A percentile compares a stretch with the other conserved stretches of the same genome.
Conservation (phyloP, 2,329 filamentous ascomycete genomes). For the Dactylellina leptospora region DNA sequence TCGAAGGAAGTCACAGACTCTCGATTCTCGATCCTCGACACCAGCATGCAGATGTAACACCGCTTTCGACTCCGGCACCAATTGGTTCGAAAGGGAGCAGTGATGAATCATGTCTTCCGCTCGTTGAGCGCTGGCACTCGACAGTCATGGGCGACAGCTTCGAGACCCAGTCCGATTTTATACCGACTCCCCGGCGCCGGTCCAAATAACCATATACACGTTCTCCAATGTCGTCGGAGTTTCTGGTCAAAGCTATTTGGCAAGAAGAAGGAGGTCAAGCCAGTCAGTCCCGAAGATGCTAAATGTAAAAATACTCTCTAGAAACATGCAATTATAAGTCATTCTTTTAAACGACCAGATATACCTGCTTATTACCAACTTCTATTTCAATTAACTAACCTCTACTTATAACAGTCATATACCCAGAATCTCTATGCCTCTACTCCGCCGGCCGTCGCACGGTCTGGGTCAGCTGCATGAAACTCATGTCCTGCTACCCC, state of each 20-base stretch:
- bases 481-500: conserved; percentile 43
- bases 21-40: conserved; percentile 14
- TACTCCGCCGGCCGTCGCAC: conserved; percentile 46
- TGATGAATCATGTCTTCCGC: conserved; percentile 48
- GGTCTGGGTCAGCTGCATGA: conserved; percentile 48
- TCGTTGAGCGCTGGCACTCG: conserved; percentile 38
- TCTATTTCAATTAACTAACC: not conserved
- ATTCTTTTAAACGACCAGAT: not conserved
- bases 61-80: not conserved
- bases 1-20: too few species aligned
- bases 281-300: conserved; percentile 27
- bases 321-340: not conserved
- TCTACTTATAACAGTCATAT: conserved; percentile 26
- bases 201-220: conserved; percentile 7
- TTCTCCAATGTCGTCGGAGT: conserved; percentile 39
- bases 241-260: conserved; percentile 50
- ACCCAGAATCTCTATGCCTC: conserved; percentile 46
- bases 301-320: conserved; percentile 21
- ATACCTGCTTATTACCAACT: too few species aligned
- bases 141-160: conserved; percentile 19
- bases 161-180: not conserved
- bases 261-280: conserved; percentile 20
- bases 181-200: not conserved
- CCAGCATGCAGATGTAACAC: not conserved
- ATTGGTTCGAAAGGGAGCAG: conserved; percentile 17